Evolutionary conservation across 2,329 filamentous ascomycete genomes (phyloP), one percentile per base, ranked within the genome.

Genomic region (Aspergillus terreus): DNA sequence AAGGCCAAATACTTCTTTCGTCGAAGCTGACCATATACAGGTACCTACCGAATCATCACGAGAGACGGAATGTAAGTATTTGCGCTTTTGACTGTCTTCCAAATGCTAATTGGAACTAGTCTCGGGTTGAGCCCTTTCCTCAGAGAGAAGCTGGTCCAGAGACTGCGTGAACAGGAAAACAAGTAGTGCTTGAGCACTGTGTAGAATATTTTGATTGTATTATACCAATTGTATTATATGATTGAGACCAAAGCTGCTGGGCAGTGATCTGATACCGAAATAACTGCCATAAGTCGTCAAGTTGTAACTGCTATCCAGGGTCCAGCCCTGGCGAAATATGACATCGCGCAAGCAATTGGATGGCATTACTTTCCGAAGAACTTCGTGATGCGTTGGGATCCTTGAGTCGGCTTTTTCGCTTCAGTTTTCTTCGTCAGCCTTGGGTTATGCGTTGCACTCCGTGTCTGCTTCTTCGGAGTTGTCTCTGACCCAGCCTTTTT

Each of bases 11-110:
- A 2, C 17, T 17, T 17, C 17, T 17, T 17, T 17, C 17, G 17
- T 2, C 17, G 17, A 17, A 17, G 17, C 30, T 23, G n/a, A 44
- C 23, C 17, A 32, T 41, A 21, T 27, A 35, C 44, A 75, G 72
- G 74, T 19, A 85, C 82, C n/a, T 85, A 85, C 71, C 71, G 83
- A 46, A 68, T 82, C 40, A 70, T 82, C 14, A 86, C 83, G 21
- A 73, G 78, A 25, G 81, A 85, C 61, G 83, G 83, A 49, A 78
- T 85, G 67, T 80, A 66, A 70, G 77, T 75, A 11, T 15, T 12
- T 36, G n/a, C 21, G 19, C 4, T 23, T 43, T 4, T 2, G 4
- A 5, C 55, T 6, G 46, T 38, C 36, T 32, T 25, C 46, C 19
- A 4, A 21, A 44, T 57, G 44, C 62, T 71, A 49, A 71, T 50